phyloP scores from a whole-genome alignment of 2,329 filamentous ascomycete genomes.

The Teratosphaeriaceae sp. region DNA sequence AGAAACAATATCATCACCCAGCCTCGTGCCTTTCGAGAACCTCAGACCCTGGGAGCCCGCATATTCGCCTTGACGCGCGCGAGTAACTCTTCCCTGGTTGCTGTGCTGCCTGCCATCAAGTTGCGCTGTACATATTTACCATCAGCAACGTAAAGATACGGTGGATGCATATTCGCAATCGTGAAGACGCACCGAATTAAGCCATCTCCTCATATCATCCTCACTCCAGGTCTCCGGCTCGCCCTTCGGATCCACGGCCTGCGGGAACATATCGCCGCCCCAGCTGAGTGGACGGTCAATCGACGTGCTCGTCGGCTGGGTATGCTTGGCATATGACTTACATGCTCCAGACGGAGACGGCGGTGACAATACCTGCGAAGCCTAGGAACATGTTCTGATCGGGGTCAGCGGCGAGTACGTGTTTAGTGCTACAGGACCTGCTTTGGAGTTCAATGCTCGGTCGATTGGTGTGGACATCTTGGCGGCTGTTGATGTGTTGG shows the following conservation, averaged over 20 bases:
- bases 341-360: conserved; percentile 77
- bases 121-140: conserved; percentile 47
- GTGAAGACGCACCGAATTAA: conserved; percentile 60
- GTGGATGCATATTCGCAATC: background rate
- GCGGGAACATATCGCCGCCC: conserved; percentile 78
- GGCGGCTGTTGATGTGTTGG: too few species aligned
- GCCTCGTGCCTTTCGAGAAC: background rate
- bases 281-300: too few species aligned
- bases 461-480: conserved; percentile 46
- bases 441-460: conserved; percentile 39
- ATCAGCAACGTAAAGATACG: background rate
- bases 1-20: background rate
- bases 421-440: conserved; percentile 39
- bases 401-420: conserved; percentile 14
- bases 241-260: conserved; percentile 67
- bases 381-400: conserved; percentile 44
- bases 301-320: too few species aligned
- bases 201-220: conserved; percentile 74
- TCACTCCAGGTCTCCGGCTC: conserved; percentile 67
- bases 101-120: conserved; percentile 52
- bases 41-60: conserved; percentile 35
- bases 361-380: conserved; percentile 75
- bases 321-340: too few species aligned
- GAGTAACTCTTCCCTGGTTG: conserved; percentile 57
- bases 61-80: conserved; percentile 65